Evolutionary conservation across 129 eudicot genomes (phyloP), one percentile per base, ranked within the genome.

Genomic region (Centrapalus pauciflorus): DNA sequence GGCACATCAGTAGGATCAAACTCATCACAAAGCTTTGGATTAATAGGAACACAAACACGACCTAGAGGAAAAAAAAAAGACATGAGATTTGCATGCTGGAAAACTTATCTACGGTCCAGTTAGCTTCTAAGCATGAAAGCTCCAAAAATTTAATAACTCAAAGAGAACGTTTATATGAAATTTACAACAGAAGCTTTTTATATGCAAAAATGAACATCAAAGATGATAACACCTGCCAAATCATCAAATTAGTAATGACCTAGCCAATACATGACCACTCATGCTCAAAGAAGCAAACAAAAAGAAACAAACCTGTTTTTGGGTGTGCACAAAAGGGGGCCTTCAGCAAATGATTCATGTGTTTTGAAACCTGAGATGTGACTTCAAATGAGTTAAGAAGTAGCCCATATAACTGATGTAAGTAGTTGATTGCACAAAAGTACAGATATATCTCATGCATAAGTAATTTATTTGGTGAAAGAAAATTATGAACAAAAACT

Each of bases 261-360:
- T 17, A 38, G 24, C 23, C 41, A 45, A 16, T 23, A 7, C 46
- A 48, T 16, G 60, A 16, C 43, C 26, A 25, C 2, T 21, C 26
- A 7, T 55, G 1, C 35, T 4, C 55, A 35, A 29, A 41, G 32
- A 5, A n/a, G 12, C 55, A 27, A n/a, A 69, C 3, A 52, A 29
- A 4, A 12, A 45, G 67, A 64, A 37, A 38, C 70, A 49, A 60
- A 86, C 99, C 97, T 86, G 99, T 94, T 86, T 94, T 86, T 20
- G 99, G 99, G 76, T 89, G 99, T 65, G 89, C 70, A 41, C 97
- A 94, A 57, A 94, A 94, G 24, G 99, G 99, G 70, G 99, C 92
- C 83, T 94, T 94, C 70, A 94, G 86, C 79, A 94, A 82, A 75
- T 94, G 96, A 74, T 86, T 94, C 95, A 86, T 94, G 78, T 84